A percentile compares a stretch with the other conserved stretches of the same genome.
phyloP scores from a whole-genome alignment of 768 basidiomycete species.

The Calocera viscosa region DNA sequence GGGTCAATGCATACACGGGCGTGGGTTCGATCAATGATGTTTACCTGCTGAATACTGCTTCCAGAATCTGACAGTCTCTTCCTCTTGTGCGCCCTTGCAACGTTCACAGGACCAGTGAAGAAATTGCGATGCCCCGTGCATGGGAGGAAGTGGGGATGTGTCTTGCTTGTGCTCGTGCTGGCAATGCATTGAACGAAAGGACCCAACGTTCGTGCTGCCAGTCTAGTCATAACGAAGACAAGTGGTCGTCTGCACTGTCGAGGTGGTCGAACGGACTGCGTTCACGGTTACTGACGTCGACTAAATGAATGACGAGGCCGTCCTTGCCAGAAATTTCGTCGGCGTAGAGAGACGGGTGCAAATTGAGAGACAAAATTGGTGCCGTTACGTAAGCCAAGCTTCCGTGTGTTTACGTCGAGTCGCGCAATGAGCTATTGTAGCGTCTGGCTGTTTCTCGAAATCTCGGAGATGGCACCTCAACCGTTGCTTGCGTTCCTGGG shows the following conservation, averaged over 20 bases:
- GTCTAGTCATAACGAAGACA: not conserved
- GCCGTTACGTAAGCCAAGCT: not conserved
- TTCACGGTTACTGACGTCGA: not conserved
- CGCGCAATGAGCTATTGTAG: no score
- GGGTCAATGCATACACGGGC: not conserved
- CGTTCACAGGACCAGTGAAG: not conserved
- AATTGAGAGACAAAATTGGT: not conserved
- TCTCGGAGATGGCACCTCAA: not conserved
- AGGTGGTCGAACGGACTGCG: not conserved
- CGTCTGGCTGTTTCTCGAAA: not conserved
- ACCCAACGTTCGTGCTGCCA: not conserved
- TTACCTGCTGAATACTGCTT: not conserved
- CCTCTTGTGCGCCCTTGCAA: not conserved
- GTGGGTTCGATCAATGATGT: not conserved
- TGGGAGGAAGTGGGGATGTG: not conserved
- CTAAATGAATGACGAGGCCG: not conserved
- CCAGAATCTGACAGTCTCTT: not conserved
- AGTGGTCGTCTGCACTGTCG: not conserved
- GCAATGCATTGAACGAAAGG: slow-evolving; percentile 1
- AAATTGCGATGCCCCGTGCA: not conserved
- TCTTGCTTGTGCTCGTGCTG: slow-evolving; percentile 3
- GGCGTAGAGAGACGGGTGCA: not conserved
- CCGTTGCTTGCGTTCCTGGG: not conserved
- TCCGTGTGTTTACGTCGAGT: no score
- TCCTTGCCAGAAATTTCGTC: slow-evolving; percentile 5